Evolutionary conservation across 345 rosid genomes (phyloP).

Genomic region (Mercurialis annua): DNA sequence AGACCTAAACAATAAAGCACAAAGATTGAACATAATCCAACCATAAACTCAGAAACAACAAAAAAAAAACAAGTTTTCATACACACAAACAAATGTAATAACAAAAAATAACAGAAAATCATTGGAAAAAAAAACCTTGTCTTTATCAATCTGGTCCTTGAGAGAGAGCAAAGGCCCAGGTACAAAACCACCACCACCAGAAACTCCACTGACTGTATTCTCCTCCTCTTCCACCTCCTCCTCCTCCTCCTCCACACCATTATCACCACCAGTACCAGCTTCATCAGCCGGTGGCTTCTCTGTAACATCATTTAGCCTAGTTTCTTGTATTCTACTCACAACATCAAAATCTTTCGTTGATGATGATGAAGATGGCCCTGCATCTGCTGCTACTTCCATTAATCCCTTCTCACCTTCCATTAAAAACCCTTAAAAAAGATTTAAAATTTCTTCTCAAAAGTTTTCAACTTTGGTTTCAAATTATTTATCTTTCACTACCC

Average conservation of each 20-base stretch:
- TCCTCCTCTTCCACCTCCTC: conserved; percentile 27
- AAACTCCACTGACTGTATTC: conserved; percentile 10
- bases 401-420: conserved; percentile 17
- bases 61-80: not conserved
- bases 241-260: conserved; percentile 19
- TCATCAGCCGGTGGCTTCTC: conserved; percentile 10
- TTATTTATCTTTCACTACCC: not conserved
- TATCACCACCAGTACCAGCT: conserved; percentile 2
- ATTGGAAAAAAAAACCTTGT: conserved; percentile 41
- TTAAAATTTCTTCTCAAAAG: too few species aligned
- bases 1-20: not conserved
- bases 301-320: not conserved
- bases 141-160: conserved; percentile 59
- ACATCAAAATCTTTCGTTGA: not conserved
- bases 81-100: not conserved
- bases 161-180: conserved; percentile 55
- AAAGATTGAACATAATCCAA: not conserved
- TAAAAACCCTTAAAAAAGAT: not conserved
- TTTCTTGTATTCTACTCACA: conserved; percentile 6
- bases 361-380: conserved; percentile 20
- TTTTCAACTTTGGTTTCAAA: not conserved
- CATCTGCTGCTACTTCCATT: conserved; percentile 16
- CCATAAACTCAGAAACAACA: not conserved
- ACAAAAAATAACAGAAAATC: not conserved
- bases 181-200: conserved; percentile 37